Evolutionary conservation across 2,329 filamentous ascomycete species (phyloP), one percentile per base, ranked within the genome.

Genomic region (Dendryphion nanum): DNA sequence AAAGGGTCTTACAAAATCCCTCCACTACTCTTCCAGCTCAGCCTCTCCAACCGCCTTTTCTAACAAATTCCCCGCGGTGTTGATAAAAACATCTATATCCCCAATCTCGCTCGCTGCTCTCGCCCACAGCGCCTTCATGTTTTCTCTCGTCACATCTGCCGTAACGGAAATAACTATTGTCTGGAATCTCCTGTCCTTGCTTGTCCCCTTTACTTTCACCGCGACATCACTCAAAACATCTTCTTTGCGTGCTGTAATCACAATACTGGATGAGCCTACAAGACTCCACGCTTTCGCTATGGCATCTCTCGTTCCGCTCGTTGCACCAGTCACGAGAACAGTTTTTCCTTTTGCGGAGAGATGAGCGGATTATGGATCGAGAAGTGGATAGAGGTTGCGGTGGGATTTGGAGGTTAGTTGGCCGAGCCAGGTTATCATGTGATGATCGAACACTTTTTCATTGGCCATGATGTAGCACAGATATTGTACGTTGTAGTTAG

Each of bases 261-360:
- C 47, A n/a, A 64, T 51, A 3, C 58, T 57, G 14, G 48, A 46
- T 15, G 57, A 59, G 13, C 44, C 42, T 8, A 55, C 59, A 21
- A 39, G 28, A 13, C 50, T 36, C 54, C 61, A 64, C n/a, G 53
- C 50, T 41, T 42, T 41, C 15, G 57, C 59, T 26, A 53, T 42
- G 15, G 37, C 42, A 48, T 52, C 24, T 10, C 61, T 62, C 19
- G 66, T 23, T 21, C 64, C 63, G 23, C 51, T 41, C 34, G 38
- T 42, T 2, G 51, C 56, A 6, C 61, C 55, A 12, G 51, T 51
- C 34, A 56, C 41, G 6, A 57, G 30, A 18, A 59, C 42, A 13
- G 48, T 44, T 32, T 56, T 56, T 16, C 53, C 51, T 2, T 24
- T 31, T 4, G 46, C 51, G 13, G 29, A 33, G 3, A 41, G 21